A percentile compares a stretch with the other conserved stretches of the same genome.
Evolutionary conservation across 495 filamentous ascomycete genomes (phyloP).

Genomic region (Lasiosphaeris hirsuta): DNA sequence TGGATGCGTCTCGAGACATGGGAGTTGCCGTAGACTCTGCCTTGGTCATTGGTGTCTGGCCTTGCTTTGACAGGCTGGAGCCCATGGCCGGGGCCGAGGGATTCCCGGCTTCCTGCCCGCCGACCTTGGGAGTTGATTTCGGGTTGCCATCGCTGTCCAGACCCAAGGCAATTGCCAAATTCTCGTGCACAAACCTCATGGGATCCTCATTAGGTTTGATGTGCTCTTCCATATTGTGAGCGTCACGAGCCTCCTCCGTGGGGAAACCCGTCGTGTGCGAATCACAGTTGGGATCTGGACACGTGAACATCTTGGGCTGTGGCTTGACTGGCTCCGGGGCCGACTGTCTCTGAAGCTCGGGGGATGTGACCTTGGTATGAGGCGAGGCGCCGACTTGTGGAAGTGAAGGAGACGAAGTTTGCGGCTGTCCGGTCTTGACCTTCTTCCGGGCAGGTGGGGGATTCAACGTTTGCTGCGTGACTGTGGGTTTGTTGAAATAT

Average conservation of each 20-base stretch:
- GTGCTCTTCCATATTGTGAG: constrained; percentile 55
- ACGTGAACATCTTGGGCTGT: constrained; percentile 39
- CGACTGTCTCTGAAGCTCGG: constrained; percentile 44
- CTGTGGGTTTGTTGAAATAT: constrained; percentile 42
- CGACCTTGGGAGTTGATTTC: constrained; percentile 21
- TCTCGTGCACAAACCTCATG: constrained; percentile 46
- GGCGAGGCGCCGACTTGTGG: constrained; percentile 44
- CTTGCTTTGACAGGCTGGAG: constrained; percentile 40
- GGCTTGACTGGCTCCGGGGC: constrained; percentile 31
- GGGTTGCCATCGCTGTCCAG: constrained; percentile 47
- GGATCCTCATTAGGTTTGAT: constrained; percentile 51
- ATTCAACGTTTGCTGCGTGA: constrained; percentile 50
- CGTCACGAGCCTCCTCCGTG: constrained; percentile 48
- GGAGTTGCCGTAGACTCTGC: constrained; percentile 35
- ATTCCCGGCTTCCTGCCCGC: constrained; percentile 12
- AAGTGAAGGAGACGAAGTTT: constrained; percentile 22
- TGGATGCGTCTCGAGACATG: constrained; percentile 46
- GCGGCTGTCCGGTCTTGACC: constrained; percentile 38
- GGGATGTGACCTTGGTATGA: constrained; percentile 43
- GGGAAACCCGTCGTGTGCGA: constrained; percentile 47
- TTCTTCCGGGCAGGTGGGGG: constrained; percentile 54
- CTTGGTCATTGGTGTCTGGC: constrained; percentile 39
- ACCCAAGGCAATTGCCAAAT: constrained; percentile 43
- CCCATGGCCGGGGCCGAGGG: constrained; percentile 30
- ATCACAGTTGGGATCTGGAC: constrained; percentile 46